These are phyloP conservation scores for Mucor circinelloides DNA, from an alignment of 371 early-diverging fungal genomes.

Conservation along the genomic window DNA sequence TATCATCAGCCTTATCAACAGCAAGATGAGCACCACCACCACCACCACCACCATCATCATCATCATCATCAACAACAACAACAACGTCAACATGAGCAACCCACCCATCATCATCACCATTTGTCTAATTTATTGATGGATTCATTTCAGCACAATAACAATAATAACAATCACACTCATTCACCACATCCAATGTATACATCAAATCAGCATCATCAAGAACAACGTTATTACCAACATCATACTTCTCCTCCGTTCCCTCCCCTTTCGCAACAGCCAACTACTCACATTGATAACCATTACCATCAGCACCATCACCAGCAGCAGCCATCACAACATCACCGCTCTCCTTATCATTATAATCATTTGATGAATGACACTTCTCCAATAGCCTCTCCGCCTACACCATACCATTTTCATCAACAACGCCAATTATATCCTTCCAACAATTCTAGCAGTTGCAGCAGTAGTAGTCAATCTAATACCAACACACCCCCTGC, in stretches of 20 bases:
- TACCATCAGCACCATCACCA: neutral
- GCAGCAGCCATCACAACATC: neutral
- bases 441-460: neutral
- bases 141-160: neutral
- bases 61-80: neutral
- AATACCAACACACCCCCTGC: neutral
- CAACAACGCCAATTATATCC: neutral
- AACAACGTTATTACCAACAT: neutral
- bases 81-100: neutral
- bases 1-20: neutral
- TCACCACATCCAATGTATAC: neutral
- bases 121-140: neutral
- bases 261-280: neutral
- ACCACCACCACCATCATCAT: neutral
- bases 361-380: neutral
- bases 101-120: neutral
- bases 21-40: neutral
- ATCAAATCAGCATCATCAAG: neutral
- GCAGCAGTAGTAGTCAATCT: neutral
- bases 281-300: neutral
- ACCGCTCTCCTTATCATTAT: neutral
- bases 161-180: neutral
- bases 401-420: neutral
- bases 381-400: neutral
- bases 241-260: neutral